Evolutionary conservation across 495 filamentous ascomycete species (phyloP).

Genomic region (Podospora australis): DNA sequence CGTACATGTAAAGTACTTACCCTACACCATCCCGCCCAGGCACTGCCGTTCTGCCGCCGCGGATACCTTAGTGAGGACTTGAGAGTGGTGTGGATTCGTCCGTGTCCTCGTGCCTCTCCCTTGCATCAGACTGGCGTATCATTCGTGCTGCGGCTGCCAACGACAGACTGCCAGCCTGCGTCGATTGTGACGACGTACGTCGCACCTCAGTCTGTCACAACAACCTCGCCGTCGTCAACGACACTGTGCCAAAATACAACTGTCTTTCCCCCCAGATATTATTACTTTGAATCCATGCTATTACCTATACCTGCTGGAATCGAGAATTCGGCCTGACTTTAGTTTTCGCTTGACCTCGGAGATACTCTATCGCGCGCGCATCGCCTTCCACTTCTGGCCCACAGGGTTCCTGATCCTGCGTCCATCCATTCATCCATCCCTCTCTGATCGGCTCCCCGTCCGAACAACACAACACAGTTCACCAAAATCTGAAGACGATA

Average conservation of each 20-base stretch:
- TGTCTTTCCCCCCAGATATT: no score
- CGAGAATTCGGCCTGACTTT: no score
- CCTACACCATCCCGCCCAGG: no score
- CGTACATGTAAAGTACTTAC: no score
- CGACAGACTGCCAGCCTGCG: neutral
- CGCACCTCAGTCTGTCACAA: conserved; percentile 1
- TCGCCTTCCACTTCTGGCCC: conserved; percentile 1
- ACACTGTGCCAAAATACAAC: conserved; percentile 6
- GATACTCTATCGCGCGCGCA: neutral
- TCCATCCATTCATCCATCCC: no score
- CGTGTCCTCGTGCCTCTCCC: conserved; percentile 3
- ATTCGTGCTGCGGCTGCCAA: neutral
- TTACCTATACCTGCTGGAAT: no score
- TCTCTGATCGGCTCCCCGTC: no score
- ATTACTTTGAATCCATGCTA: no score
- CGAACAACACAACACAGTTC: neutral
- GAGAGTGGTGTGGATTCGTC: no score
- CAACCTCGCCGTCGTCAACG: neutral
- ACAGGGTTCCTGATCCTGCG: neutral
- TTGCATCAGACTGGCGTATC: neutral
- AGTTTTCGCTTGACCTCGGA: conserved; percentile 1
- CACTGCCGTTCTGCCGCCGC: no score
- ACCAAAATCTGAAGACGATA: neutral
- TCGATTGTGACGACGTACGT: conserved; percentile 14
- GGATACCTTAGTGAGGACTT: no score